These are phyloP conservation scores for Scedosporium dehoogii DNA, from an alignment of 2,329 filamentous ascomycete genomes.

Conservation along the genomic window DNA sequence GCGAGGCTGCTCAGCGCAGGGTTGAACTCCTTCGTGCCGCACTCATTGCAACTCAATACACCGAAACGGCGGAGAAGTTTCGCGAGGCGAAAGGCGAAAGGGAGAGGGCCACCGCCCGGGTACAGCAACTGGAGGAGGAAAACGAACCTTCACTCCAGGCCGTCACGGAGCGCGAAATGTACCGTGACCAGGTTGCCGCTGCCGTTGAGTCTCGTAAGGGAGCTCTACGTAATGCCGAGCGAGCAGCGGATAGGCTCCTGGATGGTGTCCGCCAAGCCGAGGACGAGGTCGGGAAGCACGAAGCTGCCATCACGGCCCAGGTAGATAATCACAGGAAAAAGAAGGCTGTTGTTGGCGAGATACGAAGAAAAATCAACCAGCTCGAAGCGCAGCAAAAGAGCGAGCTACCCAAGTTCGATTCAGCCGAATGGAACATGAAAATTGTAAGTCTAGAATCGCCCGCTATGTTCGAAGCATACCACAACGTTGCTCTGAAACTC, in stretches of 20 bases:
- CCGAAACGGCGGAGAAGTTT: slow-evolving; percentile 26
- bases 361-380: slow-evolving; percentile 25
- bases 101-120: slow-evolving; percentile 43
- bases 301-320: slow-evolving; percentile 7
- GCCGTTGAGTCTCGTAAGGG: slow-evolving; percentile 45
- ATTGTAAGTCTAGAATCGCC: slow-evolving; percentile 43
- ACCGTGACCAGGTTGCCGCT: slow-evolving; percentile 46
- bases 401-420: slow-evolving; percentile 57
- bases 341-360: slow-evolving; percentile 9
- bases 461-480: neutral
- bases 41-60: slow-evolving; percentile 57
- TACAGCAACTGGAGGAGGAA: slow-evolving; percentile 48
- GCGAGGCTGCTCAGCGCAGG: slow-evolving; percentile 55
- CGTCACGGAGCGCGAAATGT: slow-evolving; percentile 60
- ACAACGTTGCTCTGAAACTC: neutral
- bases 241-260: slow-evolving; percentile 33
- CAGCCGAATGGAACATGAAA: slow-evolving; percentile 58
- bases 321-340: slow-evolving; percentile 6
- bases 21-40: slow-evolving; percentile 56
- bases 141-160: slow-evolving; percentile 59
- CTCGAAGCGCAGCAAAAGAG: slow-evolving; percentile 47
- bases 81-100: slow-evolving; percentile 40
- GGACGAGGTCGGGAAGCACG: slow-evolving; percentile 16
- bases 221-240: slow-evolving; percentile 44
- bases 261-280: slow-evolving; percentile 23